Conservation (phyloP, 768 basidiomycete genomes). For the Boletus rex-veris region DNA sequence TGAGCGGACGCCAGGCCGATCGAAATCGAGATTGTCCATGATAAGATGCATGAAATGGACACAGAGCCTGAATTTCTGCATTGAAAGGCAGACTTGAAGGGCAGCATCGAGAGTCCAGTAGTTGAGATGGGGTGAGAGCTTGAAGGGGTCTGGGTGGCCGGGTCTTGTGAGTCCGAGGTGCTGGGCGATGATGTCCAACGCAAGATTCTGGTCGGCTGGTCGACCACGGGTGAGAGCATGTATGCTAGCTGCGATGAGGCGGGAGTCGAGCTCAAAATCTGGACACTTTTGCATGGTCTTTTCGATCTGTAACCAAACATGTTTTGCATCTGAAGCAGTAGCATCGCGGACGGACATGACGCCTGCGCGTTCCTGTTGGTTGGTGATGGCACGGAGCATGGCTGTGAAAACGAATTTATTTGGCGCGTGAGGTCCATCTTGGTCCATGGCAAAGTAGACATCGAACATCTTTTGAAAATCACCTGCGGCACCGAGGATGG, state of each 20-base stretch:
- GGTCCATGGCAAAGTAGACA: constrained; percentile 65
- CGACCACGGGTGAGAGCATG: constrained; percentile 54
- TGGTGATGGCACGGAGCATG: constrained; percentile 53
- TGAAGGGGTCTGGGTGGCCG: constrained; percentile 37
- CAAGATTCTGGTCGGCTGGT: constrained; percentile 58
- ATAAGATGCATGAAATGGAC: constrained; percentile 59
- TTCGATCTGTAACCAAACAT: constrained; percentile 66
- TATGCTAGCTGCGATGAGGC: constrained; percentile 50
- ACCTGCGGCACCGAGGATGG: constrained; percentile 58
- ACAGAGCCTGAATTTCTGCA: constrained; percentile 44
- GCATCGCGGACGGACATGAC: constrained; percentile 35
- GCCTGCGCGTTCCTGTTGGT: constrained; percentile 16
- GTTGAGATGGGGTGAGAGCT: constrained; percentile 41
- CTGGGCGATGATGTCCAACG: constrained; percentile 58
- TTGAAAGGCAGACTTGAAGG: constrained; percentile 53
- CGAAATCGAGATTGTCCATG: constrained; percentile 38
- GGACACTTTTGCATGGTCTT: constrained; percentile 47
- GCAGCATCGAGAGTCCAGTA: constrained; percentile 49
- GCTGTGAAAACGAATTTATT: constrained; percentile 59
- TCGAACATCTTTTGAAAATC: constrained; percentile 69
- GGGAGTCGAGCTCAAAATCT: constrained; percentile 50
- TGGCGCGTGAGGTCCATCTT: constrained; percentile 60
- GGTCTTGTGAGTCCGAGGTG: constrained; percentile 58
- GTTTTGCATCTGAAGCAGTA: constrained; percentile 58
- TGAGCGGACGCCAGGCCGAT: constrained; percentile 29